phyloP scores from a whole-genome alignment of 305 asterid genomes.

The Fraxinus albicans region DNA sequence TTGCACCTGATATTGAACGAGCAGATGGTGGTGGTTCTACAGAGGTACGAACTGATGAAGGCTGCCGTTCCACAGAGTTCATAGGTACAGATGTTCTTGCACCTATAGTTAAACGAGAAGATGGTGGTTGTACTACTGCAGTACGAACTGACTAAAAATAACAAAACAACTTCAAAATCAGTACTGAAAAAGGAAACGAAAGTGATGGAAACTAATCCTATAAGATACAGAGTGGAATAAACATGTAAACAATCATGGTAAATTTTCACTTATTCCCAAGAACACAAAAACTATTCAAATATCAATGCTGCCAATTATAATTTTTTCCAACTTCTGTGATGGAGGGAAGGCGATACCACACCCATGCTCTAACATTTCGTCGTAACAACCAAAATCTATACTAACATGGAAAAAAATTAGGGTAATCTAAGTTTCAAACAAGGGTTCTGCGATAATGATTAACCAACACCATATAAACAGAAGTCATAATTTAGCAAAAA shows the following conservation, averaged over 20 bases:
- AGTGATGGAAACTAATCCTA: not conserved
- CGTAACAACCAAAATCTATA: not conserved
- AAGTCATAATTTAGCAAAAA: not conserved
- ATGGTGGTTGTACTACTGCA: conserved; percentile 40
- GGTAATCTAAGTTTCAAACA: not conserved
- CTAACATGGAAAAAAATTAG: not conserved
- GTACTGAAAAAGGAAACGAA: not conserved
- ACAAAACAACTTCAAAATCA: conserved; percentile 25
- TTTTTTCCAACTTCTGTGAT: not conserved
- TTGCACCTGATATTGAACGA: conserved; percentile 17
- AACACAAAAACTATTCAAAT: not conserved
- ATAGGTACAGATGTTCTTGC: conserved; percentile 36
- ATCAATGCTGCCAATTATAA: not conserved
- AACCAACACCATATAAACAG: not conserved
- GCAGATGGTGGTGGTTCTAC: conserved; percentile 25
- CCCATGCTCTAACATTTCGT: not conserved
- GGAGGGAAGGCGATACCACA: not conserved
- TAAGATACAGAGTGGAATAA: not conserved
- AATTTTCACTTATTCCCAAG: not conserved
- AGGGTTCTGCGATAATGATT: not conserved
- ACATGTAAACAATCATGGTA: not conserved
- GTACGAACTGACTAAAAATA: conserved; percentile 55
- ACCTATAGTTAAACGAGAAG: conserved; percentile 37
- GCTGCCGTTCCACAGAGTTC: conserved; percentile 38
- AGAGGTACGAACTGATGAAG: conserved; percentile 27